Conservation (phyloP, 176 grass and related monocot genomes). For the Oryza meyeriana region DNA sequence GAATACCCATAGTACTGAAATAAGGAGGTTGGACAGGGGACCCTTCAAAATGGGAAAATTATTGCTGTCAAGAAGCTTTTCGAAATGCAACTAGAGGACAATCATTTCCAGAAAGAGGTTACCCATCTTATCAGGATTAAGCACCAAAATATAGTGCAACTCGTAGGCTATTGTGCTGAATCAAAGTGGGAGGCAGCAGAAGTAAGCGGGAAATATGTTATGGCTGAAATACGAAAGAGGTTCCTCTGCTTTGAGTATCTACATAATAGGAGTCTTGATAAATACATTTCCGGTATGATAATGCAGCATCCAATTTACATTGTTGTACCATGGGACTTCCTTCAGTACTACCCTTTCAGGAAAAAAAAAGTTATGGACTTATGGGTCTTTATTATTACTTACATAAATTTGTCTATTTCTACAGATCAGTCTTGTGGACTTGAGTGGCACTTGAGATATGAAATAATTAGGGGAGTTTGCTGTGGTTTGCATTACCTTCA, state of each 20-base stretch:
- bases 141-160: neutral
- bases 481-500: slow-evolving; percentile 1
- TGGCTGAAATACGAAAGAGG: neutral
- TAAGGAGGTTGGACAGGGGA: neutral
- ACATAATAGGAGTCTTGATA: neutral
- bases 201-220: neutral
- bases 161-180: neutral
- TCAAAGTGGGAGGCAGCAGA: neutral
- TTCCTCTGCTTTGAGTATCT: neutral
- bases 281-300: neutral
- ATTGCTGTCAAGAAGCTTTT: neutral
- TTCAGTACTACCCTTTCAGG: too few species aligned
- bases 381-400: too few species aligned
- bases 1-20: neutral
- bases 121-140: neutral
- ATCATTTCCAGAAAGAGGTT: neutral
- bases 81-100: neutral
- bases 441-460: neutral
- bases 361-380: too few species aligned
- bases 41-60: neutral
- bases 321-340: too few species aligned
- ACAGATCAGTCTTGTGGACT: neutral
- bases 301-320: too few species aligned
- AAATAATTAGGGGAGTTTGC: neutral
- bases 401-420: neutral